Evolutionary conservation across 768 basidiomycete species (phyloP), one percentile per base, ranked within the genome.

Genomic region (Suillus lakei): DNA sequence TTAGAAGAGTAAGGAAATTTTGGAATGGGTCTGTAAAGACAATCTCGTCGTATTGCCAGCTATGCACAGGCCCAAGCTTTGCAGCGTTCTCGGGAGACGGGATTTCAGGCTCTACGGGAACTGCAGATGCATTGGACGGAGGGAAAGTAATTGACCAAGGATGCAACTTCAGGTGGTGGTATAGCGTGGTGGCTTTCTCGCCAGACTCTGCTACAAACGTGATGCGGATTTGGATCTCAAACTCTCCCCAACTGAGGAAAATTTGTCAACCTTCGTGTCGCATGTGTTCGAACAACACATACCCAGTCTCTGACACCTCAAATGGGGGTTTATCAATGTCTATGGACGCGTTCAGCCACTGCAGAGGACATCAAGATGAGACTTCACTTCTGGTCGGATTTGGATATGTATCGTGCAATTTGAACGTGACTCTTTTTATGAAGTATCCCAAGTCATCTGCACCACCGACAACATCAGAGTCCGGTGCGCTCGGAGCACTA

Each of bases 31-130:
- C 97, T 73, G 89, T 86, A 79, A 99, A 99, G 60, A 99, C 94
- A 68, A 99, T 86, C 79, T 99, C 98, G 78, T 99, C 97, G 79
- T 99, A 99, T 72, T 99, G 97, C 96, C 97, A 99, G 0, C 95
- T 92, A 75, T 98, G 92, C 34, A 99, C 94, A 0, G 93, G 91
- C 0, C 90, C 91, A 32, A 83, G 72, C 71, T 88, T 88, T 72
- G 86, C 82, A 2, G 91, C 89, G 28, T 83, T 82, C 18, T 91
- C 90, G 9, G 89, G 82, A 5, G 90, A 83, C 1, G 90, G 89
- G 3, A 90, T 86, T 62, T 89, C 88, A 0, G 88, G 85, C 53
- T 91, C 88, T 30, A 84, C 85, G 0, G 67, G 50, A 23, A 66
- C 62, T 6, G 66, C 2, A 23, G 67, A 9, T 15, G 72, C 71